Conservation (phyloP, 2,329 filamentous ascomycete species). For the Emmonsiellopsis sp. region DNA sequence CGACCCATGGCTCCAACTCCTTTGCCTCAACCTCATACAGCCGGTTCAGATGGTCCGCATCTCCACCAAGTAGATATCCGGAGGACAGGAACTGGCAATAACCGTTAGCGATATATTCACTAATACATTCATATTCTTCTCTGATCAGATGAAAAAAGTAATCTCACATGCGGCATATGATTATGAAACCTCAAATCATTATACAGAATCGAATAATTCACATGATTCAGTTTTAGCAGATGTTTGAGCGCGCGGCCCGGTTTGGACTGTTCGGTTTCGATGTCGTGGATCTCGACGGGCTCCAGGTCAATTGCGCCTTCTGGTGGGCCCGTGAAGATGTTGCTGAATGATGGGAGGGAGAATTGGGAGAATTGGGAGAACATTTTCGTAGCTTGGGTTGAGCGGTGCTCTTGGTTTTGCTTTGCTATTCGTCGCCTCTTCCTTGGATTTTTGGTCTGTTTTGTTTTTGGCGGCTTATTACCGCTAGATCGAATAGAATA, state of each 20-base stretch:
- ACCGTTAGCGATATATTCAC: conserved; percentile 1
- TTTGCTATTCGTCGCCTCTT: neutral
- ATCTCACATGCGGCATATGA: conserved; percentile 61
- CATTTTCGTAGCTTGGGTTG: neutral
- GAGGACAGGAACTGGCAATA: conserved; percentile 58
- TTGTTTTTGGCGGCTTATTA: neutral
- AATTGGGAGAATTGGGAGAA: conserved; percentile 1
- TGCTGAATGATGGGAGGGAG: neutral
- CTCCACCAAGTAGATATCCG: conserved; percentile 74
- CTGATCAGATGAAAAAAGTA: neutral
- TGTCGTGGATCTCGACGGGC: conserved; percentile 62
- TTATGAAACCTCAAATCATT: conserved; percentile 69
- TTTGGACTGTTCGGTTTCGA: conserved; percentile 73
- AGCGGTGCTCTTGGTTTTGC: neutral
- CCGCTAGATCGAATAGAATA: too few relatives aligned
- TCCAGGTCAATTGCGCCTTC: conserved; percentile 41
- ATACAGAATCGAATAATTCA: conserved; percentile 76
- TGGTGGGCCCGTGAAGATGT: neutral
- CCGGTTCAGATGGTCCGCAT: conserved; percentile 59
- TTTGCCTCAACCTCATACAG: conserved; percentile 72
- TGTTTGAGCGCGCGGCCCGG: conserved; percentile 78
- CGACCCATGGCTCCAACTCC: conserved; percentile 66
- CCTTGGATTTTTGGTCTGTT: neutral
- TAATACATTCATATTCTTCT: neutral
- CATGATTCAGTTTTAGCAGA: conserved; percentile 82